Evolutionary conservation across 306 rosid species (phyloP), one percentile per base, ranked within the genome.

Genomic region (Castanea sativa): DNA sequence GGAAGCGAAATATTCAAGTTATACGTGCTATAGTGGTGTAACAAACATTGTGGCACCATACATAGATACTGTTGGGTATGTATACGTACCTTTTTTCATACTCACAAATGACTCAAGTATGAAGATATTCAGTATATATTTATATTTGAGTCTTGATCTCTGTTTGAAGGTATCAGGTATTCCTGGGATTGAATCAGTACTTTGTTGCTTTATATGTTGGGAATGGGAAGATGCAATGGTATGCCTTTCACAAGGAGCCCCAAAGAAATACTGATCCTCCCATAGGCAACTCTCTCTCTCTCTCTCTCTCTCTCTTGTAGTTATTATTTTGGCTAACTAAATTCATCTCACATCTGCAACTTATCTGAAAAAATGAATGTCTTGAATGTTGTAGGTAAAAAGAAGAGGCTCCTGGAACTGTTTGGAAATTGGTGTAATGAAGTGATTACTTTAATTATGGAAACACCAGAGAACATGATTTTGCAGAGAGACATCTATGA

Each of bases 191-290:
- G 80, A 83, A 86, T 53, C 87, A 86, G 76, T 86, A 83, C 73
- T 83, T 83, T 74, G 85, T 86, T 70, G 89, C 85, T 43, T 55
- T 73, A 70, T 77, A 86, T 80, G 85, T 86, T 77, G 87, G 87
- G 58, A 33, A 80, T 21, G 87, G 89, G 51, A 80, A 86, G 69
- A 86, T 86, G 87, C 87, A 86, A 11, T 86, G 87, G 89, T 86
- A 63, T 63, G 87, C 89, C 74, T 86, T 83, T 76, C 85, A 83
- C 38, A 76, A 76, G 20, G 85, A 74, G 80, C 85, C 89, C 38
- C 87, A 80, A 77, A 69, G 81, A 5, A 49, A 55, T 51, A 23
- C 75, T 8, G 5, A 25, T 74, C 63, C 29, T 33, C 2, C 27
- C 69, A 23, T 1, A 23, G 23, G 23, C 23, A 23, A 23, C 23